Conservation (phyloP, 1,139 yeast genomes). For the Candida sojae region DNA sequence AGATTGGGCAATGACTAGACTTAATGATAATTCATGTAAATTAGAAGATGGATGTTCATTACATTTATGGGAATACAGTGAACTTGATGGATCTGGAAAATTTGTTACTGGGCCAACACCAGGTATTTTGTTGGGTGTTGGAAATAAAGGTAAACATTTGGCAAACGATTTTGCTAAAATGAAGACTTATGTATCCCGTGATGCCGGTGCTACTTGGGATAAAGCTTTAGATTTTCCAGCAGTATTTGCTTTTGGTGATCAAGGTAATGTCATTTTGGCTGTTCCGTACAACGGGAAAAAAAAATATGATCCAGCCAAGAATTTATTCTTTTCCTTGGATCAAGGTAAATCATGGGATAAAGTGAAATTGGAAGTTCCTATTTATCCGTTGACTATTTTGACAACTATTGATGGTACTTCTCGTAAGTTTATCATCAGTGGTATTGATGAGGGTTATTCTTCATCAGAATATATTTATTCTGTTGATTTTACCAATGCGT, state of each 20-base stretch:
- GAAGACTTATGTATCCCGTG: constrained; percentile 67
- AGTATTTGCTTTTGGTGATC: constrained; percentile 70
- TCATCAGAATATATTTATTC: constrained; percentile 36
- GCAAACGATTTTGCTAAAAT: constrained; percentile 23
- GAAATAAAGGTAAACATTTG: constrained; percentile 47
- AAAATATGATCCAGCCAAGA: constrained; percentile 19
- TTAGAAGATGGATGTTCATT: constrained; percentile 54
- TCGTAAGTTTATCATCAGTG: constrained; percentile 57
- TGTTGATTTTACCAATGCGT: constrained; percentile 65
- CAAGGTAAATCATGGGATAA: constrained; percentile 71
- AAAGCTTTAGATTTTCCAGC: constrained; percentile 56
- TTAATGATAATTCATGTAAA: constrained; percentile 49
- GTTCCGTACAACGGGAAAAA: constrained; percentile 41
- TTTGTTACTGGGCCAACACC: constrained; percentile 70
- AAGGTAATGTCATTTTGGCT: constrained; percentile 75
- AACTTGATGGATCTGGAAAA: constrained; percentile 56
- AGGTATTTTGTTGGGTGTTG: constrained; percentile 66
- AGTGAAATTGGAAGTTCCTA: constrained; percentile 46
- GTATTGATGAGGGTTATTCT: constrained; percentile 28
- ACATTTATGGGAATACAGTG: constrained; percentile 52
- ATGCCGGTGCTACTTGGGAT: constrained; percentile 78
- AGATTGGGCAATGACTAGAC: constrained; percentile 56
- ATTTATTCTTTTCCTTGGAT: constrained; percentile 64
- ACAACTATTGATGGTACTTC: constrained; percentile 80
- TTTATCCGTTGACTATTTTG: constrained; percentile 49